Base-by-base conservation (phyloP, 306 rosid genomes). In the Cicer cuneatum region DNA sequence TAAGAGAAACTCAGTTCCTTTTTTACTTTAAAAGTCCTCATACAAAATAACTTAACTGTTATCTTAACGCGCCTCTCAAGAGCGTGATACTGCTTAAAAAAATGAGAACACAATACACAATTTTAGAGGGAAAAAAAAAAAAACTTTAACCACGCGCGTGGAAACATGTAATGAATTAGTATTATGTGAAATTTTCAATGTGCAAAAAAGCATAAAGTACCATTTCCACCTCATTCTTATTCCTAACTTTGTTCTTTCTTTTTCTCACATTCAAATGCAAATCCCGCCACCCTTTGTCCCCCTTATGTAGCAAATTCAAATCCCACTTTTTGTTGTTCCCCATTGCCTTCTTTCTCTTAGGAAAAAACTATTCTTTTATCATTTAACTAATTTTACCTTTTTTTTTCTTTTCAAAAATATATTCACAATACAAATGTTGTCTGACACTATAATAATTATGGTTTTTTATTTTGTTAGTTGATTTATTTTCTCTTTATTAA, bases 191-290 rank as follows among this genome's bases (percentile, higher is more conserved):
- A 9, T 43, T 66, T 56, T 66, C 81, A 71, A 71, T 33, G 61
- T 51, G 24, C 18, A 66, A 74, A 21, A 51, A 33, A 66, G 47
- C 39, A 48, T n/a, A 52, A 10, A 21, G 14, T 40, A 57, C 6
- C 73, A 41, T 63, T 54, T 54, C 16, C 21, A 57, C 43, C 10
- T 69, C 38, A 74, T 21, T 3, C 24, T 64, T 5, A 33, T n/a
- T 59, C 8, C n/a, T 64, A 5, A 9, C 14, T 39, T 24, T 13
- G 43, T 19, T 47, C 63, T 10, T 59, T 33, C 19, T 81, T 65
- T 19, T 72, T 75, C 72, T 66, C 78, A 49, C 73, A 76, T 91
- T 93, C 96, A 91, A 91, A 91, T 85, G 75, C 90, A 86, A 76
- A 89, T 69, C 97, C 97, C 98, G 97, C 97, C 93, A 85, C 69